phyloP scores from a whole-genome alignment of 768 basidiomycete genomes.

The Boletus bicolor region DNA sequence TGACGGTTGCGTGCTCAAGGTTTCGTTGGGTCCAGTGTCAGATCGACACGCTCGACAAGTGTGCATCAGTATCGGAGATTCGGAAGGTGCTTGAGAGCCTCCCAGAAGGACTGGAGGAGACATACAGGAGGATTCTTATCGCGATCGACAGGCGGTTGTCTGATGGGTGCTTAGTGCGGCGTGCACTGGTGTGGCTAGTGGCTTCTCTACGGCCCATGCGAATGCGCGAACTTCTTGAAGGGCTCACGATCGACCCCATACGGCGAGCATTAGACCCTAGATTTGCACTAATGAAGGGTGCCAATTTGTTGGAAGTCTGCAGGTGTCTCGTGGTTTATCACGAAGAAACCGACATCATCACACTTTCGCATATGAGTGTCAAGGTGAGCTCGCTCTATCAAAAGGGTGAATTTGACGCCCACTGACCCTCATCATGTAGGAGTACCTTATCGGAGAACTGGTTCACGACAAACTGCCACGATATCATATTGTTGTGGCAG shows the following conservation, averaged over 20 bases:
- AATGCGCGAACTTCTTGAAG: slow-evolving; percentile 3
- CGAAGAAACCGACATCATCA: slow-evolving; percentile 1
- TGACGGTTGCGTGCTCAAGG: too few species aligned
- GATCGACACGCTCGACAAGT: background rate
- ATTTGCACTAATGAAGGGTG: background rate
- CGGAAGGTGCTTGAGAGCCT: slow-evolving; percentile 2
- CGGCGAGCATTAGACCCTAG: background rate
- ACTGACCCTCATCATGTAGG: background rate
- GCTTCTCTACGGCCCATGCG: slow-evolving; percentile 2
- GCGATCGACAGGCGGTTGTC: background rate
- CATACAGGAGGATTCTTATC: slow-evolving; percentile 14
- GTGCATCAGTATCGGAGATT: background rate
- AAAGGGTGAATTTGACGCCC: too few species aligned
- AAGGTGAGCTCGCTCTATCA: background rate
- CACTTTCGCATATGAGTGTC: slow-evolving; percentile 11
- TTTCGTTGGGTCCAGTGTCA: too few species aligned
- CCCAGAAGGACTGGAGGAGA: slow-evolving; percentile 7
- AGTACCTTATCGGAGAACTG: slow-evolving; percentile 5
- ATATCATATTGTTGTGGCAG: slow-evolving; percentile 3
- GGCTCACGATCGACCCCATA: background rate
- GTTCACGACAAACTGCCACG: background rate
- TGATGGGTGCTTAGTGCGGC: background rate
- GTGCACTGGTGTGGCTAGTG: slow-evolving; percentile 7
- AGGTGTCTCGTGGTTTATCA: slow-evolving; percentile 7
- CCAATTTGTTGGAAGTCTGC: background rate